Evolutionary conservation across 129 eudicot species (phyloP), one percentile per base, ranked within the genome.

Genomic region (Smallanthus sonchifolius): DNA sequence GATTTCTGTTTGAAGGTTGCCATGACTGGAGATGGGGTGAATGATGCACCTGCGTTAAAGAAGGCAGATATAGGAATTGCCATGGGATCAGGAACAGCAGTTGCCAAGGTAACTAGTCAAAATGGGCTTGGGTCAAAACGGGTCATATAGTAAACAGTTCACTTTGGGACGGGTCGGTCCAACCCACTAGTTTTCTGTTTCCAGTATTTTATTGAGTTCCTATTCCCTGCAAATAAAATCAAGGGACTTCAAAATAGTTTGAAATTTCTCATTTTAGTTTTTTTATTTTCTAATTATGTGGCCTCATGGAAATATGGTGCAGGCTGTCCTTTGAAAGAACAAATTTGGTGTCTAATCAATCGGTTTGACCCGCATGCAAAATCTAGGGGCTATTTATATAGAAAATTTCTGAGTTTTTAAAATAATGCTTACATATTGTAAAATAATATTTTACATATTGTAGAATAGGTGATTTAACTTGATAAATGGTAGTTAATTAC

Each of bases 11-110:
- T 2, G 24, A 69, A 94, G 99, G 99, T 95, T 76, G 99, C 99
- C 40, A 95, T 95, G 99, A 95, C 97, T 72, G 99, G 99, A 66
- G 99, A 95, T 84, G 99, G 99, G 75, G 99, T 95, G 44, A 95
- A 95, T 79, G 99, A 95, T 88, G 99, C 97, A 77, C 99, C 99
- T 80, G 99, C 99, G n/a, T 65, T 95, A 38, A 95, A 95, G 81
- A 95, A 91, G 79, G 99, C 99, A 73, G 92, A 95, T 79, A 95
- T 95, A 45, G 99, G 99, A 55, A 95, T 95, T 71, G 97, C 99
- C 79, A 95, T 95, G 99, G 99, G 99, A 79, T 91, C 99, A 39
- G 99, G 99, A 69, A 95, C 99, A 35, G 97, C 97, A 57, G 99
- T 95, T 82, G 97, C 99, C 47, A 95, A 95, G 99, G 99, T 95